These are phyloP conservation scores for Inga leiocalycina DNA, from an alignment of 306 rosid species.

Conservation along the genomic window DNA sequence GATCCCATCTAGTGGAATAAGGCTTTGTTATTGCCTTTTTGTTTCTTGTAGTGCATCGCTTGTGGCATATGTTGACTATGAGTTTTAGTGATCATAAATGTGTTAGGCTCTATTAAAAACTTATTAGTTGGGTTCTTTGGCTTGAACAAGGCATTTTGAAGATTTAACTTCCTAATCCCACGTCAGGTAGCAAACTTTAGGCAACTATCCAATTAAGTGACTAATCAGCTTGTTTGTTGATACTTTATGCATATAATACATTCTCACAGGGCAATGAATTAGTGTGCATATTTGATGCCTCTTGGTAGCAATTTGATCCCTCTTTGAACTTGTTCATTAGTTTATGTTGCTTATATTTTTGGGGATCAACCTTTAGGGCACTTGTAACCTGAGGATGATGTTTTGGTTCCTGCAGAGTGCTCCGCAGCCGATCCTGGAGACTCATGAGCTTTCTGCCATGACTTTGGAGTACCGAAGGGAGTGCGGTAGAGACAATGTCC, in stretches of 20 bases:
- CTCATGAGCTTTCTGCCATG: constrained; percentile 67
- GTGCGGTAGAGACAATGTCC: constrained; percentile 85
- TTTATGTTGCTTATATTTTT: constrained; percentile 3
- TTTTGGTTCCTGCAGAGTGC: constrained; percentile 72
- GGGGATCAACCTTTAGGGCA: background rate
- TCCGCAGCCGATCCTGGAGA: constrained; percentile 83
- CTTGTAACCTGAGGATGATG: constrained; percentile 18
- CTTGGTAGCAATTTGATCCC: background rate
- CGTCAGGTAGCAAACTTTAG: background rate
- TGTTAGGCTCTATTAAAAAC: background rate
- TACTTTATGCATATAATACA: background rate
- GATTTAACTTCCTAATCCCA: constrained; percentile 4
- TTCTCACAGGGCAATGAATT: background rate
- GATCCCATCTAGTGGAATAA: too few relatives aligned
- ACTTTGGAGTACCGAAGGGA: constrained; percentile 94
- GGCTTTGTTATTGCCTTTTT: background rate
- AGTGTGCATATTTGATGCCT: background rate
- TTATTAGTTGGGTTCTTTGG: background rate
- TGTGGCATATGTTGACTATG: background rate
- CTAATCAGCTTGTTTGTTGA: background rate
- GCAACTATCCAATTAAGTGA: background rate
- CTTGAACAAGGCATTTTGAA: background rate
- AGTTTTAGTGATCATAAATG: background rate
- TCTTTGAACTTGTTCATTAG: background rate
- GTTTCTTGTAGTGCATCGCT: background rate